These are phyloP conservation scores for Ustilago nuda DNA, from an alignment of 1,284 basidiomycete genomes.

Conservation along the genomic window DNA sequence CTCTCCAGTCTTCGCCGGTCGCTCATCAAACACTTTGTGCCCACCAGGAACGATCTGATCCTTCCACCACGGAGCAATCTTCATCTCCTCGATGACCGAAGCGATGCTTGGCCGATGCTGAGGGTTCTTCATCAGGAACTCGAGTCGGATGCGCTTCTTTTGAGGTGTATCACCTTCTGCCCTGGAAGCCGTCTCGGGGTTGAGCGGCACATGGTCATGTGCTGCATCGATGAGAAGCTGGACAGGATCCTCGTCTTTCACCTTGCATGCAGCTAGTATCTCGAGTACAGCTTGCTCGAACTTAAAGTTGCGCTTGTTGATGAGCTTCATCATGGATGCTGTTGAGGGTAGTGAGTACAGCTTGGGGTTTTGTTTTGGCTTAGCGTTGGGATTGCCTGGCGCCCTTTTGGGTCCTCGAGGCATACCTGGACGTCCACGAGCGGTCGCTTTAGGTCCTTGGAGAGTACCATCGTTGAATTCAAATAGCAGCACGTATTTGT, in stretches of 20 bases:
- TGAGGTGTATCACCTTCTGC: constrained; percentile 53
- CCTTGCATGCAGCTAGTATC: constrained; percentile 59
- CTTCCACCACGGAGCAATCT: constrained; percentile 61
- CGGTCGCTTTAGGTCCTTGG: constrained; percentile 68
- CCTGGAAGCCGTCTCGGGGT: constrained; percentile 51
- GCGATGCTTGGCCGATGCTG: constrained; percentile 55
- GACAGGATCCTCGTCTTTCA: constrained; percentile 61
- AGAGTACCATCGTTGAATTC: constrained; percentile 71
- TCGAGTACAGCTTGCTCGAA: constrained; percentile 66
- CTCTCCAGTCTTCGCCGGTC: constrained; percentile 46
- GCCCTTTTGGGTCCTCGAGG: constrained; percentile 41
- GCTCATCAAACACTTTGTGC: constrained; percentile 55
- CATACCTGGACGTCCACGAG: constrained; percentile 60
- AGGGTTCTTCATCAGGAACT: constrained; percentile 58
- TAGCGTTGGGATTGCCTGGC: constrained; percentile 20
- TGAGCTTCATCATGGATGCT: constrained; percentile 62
- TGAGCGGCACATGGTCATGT: constrained; percentile 60
- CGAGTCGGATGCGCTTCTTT: constrained; percentile 61
- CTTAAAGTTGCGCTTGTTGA: constrained; percentile 65
- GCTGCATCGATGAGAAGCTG: constrained; percentile 62
- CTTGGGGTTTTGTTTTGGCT: constrained; percentile 35
- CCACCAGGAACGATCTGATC: constrained; percentile 68
- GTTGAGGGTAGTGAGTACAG: constrained; percentile 51
- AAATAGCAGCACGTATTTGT: constrained; percentile 69
- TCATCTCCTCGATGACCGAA: constrained; percentile 60